phyloP scores from a whole-genome alignment of 805 yeast species.

The Dipodascus geniculatus region DNA sequence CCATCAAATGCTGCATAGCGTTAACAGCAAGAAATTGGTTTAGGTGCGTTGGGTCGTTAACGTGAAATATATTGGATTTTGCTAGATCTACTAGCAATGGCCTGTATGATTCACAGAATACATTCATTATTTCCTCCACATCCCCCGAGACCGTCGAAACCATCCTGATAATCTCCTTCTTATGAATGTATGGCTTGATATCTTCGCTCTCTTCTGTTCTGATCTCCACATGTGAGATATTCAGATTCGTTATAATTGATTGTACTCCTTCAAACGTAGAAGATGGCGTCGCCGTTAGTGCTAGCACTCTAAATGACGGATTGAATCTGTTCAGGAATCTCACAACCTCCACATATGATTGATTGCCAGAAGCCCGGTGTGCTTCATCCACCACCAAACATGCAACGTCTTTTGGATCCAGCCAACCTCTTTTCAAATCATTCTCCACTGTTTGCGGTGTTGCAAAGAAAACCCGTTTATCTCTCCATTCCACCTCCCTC shows the following conservation, averaged over 20 bases:
- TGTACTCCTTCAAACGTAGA: slow-evolving; percentile 81
- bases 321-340: slow-evolving; percentile 38
- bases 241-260: slow-evolving; percentile 60
- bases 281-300: slow-evolving; percentile 94
- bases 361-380: slow-evolving; percentile 83
- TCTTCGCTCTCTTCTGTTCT: slow-evolving; percentile 80
- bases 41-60: slow-evolving; percentile 53
- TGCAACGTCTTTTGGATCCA: slow-evolving; percentile 65
- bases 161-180: slow-evolving; percentile 47
- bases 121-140: slow-evolving; percentile 42
- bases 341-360: slow-evolving; percentile 80
- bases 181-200: slow-evolving; percentile 65
- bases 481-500: slow-evolving; percentile 67
- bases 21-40: slow-evolving; percentile 64
- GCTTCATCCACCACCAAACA: slow-evolving; percentile 91
- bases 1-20: slow-evolving; percentile 39
- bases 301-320: slow-evolving; percentile 61
- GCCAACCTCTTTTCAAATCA: slow-evolving; percentile 62
- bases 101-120: slow-evolving; percentile 22
- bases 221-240: slow-evolving; percentile 68
- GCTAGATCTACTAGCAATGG: slow-evolving; percentile 49
- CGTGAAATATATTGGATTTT: slow-evolving; percentile 46
- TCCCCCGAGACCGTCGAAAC: slow-evolving; percentile 43
- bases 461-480: slow-evolving; percentile 73
- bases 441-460: slow-evolving; percentile 96